Evolutionary conservation across 495 filamentous ascomycete genomes (phyloP).

Genomic region (Podospora sp.): DNA sequence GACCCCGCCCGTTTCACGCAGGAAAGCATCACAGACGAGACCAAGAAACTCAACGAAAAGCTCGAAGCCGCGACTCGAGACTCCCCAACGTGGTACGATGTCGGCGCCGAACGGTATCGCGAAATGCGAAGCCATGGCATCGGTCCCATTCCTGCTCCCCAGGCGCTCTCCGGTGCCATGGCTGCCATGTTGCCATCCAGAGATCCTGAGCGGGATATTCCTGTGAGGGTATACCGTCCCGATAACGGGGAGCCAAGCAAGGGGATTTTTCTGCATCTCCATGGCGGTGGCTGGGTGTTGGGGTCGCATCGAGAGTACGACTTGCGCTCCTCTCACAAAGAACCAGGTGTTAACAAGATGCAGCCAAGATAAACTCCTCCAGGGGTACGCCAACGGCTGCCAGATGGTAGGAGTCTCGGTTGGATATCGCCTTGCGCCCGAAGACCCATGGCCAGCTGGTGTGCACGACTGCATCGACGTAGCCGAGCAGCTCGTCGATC

Average conservation of each 20-base stretch:
- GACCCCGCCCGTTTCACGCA: neutral
- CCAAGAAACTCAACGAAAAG: neutral
- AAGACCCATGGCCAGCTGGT: conserved; percentile 56
- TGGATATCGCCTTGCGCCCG: conserved; percentile 61
- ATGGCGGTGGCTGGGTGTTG: conserved; percentile 12
- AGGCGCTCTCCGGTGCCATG: neutral
- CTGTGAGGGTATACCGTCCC: conserved; percentile 9
- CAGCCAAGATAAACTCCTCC: conserved; percentile 12
- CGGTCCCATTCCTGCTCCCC: neutral
- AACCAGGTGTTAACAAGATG: too few species aligned
- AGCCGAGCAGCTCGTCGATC: conserved; percentile 11
- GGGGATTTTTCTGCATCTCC: conserved; percentile 15
- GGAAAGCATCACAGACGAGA: neutral
- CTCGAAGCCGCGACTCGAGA: neutral
- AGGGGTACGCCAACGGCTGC: conserved; percentile 11
- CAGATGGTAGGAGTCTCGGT: conserved; percentile 43
- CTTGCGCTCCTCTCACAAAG: too few species aligned
- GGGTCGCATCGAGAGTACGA: conserved; percentile 7
- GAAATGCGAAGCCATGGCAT: neutral
- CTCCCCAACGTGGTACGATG: neutral
- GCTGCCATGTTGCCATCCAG: conserved; percentile 6
- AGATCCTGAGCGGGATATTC: neutral
- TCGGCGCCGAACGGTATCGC: neutral
- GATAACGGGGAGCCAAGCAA: conserved; percentile 13
- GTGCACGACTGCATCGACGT: conserved; percentile 51